Percentiles rank a stretch among this genome's conserved stretches.
These are phyloP conservation scores for Miscanthus lutarioriparius DNA, from an alignment of 176 grass and related monocot species.

Conservation along the genomic window DNA sequence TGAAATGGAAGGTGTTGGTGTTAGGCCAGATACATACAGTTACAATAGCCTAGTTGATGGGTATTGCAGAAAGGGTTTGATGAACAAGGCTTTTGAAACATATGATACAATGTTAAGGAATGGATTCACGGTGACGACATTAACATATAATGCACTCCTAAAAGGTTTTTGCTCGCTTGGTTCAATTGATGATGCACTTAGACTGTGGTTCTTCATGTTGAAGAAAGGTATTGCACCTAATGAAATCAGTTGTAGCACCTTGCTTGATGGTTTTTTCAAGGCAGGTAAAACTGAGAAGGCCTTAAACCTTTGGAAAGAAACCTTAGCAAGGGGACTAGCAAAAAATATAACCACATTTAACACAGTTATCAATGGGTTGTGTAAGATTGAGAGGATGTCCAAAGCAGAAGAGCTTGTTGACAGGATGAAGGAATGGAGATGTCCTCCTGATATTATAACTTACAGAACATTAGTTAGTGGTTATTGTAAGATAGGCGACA, in stretches of 20 bases:
- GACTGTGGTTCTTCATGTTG: conserved; percentile 89
- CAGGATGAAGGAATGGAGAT: conserved; percentile 64
- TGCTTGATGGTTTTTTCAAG: conserved; percentile 86
- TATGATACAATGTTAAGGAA: conserved; percentile 66
- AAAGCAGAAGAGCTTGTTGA: conserved; percentile 66
- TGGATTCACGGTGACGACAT: conserved; percentile 48
- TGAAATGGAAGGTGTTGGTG: conserved; percentile 58
- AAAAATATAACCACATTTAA: conserved; percentile 63
- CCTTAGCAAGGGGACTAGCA: conserved; percentile 73
- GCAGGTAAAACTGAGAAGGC: conserved; percentile 55
- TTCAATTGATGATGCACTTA: conserved; percentile 72
- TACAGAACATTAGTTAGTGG: conserved; percentile 78
- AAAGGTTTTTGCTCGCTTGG: conserved; percentile 77
- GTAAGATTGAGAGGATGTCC: conserved; percentile 63
- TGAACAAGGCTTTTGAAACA: conserved; percentile 69
- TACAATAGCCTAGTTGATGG: conserved; percentile 88
- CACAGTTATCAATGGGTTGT: conserved; percentile 73
- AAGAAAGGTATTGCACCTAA: conserved; percentile 74
- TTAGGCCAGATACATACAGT: conserved; percentile 68
- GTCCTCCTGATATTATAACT: conserved; percentile 67
- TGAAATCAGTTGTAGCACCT: conserved; percentile 82
- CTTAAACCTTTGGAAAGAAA: conserved; percentile 92
- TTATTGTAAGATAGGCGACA: conserved; percentile 78
- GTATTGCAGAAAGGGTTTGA: conserved; percentile 72
- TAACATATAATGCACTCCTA: conserved; percentile 81